Conservation (phyloP, 1,139 yeast genomes). For the Geotrichum phurueaensis region DNA sequence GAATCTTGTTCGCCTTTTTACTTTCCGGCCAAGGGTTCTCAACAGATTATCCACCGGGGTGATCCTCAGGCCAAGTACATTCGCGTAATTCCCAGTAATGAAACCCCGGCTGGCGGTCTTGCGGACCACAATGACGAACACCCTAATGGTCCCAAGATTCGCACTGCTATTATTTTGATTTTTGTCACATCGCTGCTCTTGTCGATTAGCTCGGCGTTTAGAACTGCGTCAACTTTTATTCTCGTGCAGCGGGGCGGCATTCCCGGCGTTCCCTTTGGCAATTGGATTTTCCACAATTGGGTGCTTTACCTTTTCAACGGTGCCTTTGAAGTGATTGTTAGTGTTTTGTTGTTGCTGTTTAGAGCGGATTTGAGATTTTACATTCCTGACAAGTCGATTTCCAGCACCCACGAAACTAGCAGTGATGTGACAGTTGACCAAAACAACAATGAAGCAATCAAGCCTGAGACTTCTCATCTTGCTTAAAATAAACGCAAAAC, state of each 20-base stretch:
- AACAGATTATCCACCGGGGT: slow-evolving; percentile 33
- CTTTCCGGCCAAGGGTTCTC: slow-evolving; percentile 27
- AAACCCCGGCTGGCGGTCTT: slow-evolving; percentile 37
- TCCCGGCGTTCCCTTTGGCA: slow-evolving; percentile 29
- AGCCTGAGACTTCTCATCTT: slow-evolving; percentile 5
- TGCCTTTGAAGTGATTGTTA: slow-evolving; percentile 52
- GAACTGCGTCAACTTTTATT: slow-evolving; percentile 52
- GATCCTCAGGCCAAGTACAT: slow-evolving; percentile 46
- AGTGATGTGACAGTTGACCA: slow-evolving; percentile 1
- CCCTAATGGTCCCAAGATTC: slow-evolving; percentile 42
- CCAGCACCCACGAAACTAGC: neutral
- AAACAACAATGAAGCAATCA: neutral
- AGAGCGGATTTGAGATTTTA: slow-evolving; percentile 72
- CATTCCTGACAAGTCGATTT: slow-evolving; percentile 49
- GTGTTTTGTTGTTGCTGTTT: slow-evolving; percentile 50
- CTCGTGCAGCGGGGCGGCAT: slow-evolving; percentile 30
- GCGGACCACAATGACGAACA: slow-evolving; percentile 33
- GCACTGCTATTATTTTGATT: slow-evolving; percentile 43
- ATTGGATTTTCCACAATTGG: slow-evolving; percentile 47
- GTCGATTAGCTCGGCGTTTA: slow-evolving; percentile 51
- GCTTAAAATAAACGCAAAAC: too few species aligned
- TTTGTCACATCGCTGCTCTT: slow-evolving; percentile 48
- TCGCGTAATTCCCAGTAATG: slow-evolving; percentile 40
- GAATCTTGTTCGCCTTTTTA: slow-evolving; percentile 51
- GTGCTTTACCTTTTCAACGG: slow-evolving; percentile 68